Evolutionary conservation across 1,284 basidiomycete species (phyloP).

Genomic region (Moesziomyces parantarcticus): DNA sequence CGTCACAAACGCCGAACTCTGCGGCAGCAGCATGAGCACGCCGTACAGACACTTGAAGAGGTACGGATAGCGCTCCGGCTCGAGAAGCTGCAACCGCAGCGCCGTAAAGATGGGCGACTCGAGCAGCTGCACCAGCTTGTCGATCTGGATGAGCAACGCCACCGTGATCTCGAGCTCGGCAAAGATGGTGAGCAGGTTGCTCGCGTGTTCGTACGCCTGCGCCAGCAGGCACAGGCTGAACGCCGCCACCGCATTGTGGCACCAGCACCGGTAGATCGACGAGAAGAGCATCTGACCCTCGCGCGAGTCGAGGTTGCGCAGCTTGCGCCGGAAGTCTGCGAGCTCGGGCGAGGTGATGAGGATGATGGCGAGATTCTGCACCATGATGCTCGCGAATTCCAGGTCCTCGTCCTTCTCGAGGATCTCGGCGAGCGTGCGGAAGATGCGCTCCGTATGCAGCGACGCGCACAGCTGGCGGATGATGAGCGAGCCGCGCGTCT

Average conservation of each 20-base stretch:
- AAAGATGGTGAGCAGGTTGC: slow-evolving; percentile 96
- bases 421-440: slow-evolving; percentile 94
- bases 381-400: slow-evolving; percentile 95
- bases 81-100: slow-evolving; percentile 93
- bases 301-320: slow-evolving; percentile 87
- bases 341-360: slow-evolving; percentile 96
- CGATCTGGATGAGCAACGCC: slow-evolving; percentile 91
- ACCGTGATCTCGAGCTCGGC: slow-evolving; percentile 92
- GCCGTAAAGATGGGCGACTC: slow-evolving; percentile 99
- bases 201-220: slow-evolving; percentile 98
- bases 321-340: slow-evolving; percentile 87
- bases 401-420: slow-evolving; percentile 98
- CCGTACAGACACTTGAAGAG: slow-evolving; percentile 98
- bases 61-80: slow-evolving; percentile 95
- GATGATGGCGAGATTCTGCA: slow-evolving; percentile 96
- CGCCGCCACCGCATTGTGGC: slow-evolving; percentile 95
- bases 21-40: slow-evolving; percentile 94
- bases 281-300: slow-evolving; percentile 94
- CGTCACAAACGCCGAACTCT: slow-evolving; percentile 95
- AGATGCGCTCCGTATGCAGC: slow-evolving; percentile 94
- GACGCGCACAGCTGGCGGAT: slow-evolving; percentile 94
- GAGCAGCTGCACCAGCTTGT: slow-evolving; percentile 97
- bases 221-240: slow-evolving; percentile 95
- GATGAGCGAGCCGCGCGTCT: slow-evolving; percentile 92
- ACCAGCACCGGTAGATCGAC: slow-evolving; percentile 95